phyloP scores from a whole-genome alignment of 441 rosid species.

The Breynia disticha region DNA sequence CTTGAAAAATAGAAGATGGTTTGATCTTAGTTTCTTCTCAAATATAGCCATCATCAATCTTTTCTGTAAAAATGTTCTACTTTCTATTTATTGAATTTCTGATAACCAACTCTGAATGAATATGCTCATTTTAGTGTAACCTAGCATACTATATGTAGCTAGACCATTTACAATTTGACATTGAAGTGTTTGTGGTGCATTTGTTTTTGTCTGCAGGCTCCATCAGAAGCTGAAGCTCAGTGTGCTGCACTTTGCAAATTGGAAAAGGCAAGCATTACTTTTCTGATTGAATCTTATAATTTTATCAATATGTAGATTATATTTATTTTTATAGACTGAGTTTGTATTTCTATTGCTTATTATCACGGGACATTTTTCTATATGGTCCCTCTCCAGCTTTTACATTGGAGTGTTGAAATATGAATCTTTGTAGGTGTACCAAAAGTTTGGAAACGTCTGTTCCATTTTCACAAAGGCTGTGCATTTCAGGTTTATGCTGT shows the following conservation, averaged over 20 bases:
- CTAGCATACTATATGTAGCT: too few species aligned
- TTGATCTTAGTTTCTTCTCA: too few species aligned
- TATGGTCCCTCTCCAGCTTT: background rate
- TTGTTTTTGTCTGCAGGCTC: conserved; percentile 48
- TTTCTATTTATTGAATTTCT: background rate
- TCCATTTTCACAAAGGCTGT: background rate
- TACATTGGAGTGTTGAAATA: background rate
- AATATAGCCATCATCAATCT: too few species aligned
- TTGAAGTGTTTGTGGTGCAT: background rate
- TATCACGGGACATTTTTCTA: background rate
- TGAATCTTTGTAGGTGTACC: background rate
- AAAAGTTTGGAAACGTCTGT: background rate
- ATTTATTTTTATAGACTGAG: conserved; percentile 2
- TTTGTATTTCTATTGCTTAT: background rate
- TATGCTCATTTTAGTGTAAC: too few species aligned
- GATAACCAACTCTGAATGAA: background rate
- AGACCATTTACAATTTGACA: background rate
- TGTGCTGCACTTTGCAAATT: conserved; percentile 91
- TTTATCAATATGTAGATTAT: background rate
- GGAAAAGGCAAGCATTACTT: conserved; percentile 48
- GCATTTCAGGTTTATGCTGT: conserved; percentile 77
- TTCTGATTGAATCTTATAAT: conserved; percentile 4
- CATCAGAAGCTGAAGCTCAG: conserved; percentile 94
- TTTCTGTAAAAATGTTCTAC: background rate
- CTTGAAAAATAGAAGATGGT: too few species aligned